Conservation (phyloP, 2,329 filamentous ascomycete genomes). For the Cytospora piceicola region DNA sequence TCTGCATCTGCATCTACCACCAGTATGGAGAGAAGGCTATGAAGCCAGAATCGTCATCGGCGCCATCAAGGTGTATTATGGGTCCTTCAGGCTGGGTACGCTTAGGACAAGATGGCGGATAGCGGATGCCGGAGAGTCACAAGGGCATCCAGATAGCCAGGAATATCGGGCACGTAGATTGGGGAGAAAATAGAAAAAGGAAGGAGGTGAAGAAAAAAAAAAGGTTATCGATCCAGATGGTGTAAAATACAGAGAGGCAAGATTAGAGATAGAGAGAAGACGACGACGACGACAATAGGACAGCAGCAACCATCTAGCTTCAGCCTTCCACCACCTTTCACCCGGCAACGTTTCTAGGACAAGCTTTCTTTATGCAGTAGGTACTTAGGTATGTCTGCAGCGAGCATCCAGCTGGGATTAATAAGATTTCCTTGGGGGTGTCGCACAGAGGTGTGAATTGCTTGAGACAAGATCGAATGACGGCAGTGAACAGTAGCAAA, state of each 20-base stretch:
- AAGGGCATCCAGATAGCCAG: slow-evolving; percentile 1
- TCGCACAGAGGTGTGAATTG: neutral
- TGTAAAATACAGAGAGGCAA: neutral
- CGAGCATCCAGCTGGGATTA: neutral
- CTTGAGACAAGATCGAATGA: neutral
- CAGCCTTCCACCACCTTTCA: slow-evolving; percentile 17
- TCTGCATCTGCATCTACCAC: slow-evolving; percentile 5
- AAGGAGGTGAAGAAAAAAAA: slow-evolving; percentile 11
- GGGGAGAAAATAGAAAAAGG: neutral
- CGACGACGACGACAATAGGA: slow-evolving; percentile 17
- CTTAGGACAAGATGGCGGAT: slow-evolving; percentile 5
- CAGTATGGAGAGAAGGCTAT: slow-evolving; percentile 19
- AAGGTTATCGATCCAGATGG: neutral
- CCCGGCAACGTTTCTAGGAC: slow-evolving; percentile 2
- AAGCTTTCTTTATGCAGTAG: slow-evolving; percentile 1
- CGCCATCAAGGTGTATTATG: slow-evolving; percentile 28
- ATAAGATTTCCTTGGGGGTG: neutral
- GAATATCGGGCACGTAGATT: slow-evolving; percentile 1
- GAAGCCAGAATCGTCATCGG: slow-evolving; percentile 24
- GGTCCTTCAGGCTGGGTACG: slow-evolving; percentile 9
- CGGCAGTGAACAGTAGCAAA: neutral
- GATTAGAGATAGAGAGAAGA: slow-evolving; percentile 11
- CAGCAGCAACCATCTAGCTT: slow-evolving; percentile 22
- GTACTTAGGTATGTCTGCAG: too few species aligned
- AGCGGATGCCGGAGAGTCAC: slow-evolving; percentile 9